These are phyloP conservation scores for Setomelanomma holmii DNA, from an alignment of 2,329 filamentous ascomycete species.

Conservation along the genomic window DNA sequence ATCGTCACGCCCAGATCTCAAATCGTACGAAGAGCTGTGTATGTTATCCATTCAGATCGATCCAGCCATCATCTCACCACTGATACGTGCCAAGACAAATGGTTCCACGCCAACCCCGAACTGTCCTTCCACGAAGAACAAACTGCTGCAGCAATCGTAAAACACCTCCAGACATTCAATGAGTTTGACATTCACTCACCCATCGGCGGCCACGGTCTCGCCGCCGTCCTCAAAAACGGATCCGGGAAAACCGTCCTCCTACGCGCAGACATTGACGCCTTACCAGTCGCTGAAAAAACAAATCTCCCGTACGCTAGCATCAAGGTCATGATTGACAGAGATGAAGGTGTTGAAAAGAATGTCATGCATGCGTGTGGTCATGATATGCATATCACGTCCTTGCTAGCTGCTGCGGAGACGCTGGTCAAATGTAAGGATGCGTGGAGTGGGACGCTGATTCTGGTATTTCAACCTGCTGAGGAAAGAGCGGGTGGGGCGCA, in stretches of 20 bases:
- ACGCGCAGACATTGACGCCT: constrained; percentile 68
- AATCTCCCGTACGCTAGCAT: constrained; percentile 63
- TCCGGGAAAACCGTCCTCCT: constrained; percentile 63
- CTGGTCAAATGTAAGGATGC: constrained; percentile 53
- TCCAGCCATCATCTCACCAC: neutral
- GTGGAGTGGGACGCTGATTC: constrained; percentile 70
- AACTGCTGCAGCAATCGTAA: constrained; percentile 40
- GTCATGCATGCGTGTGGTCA: constrained; percentile 74
- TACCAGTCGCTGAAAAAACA: constrained; percentile 65
- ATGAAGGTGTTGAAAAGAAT: constrained; percentile 59
- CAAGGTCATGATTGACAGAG: constrained; percentile 46
- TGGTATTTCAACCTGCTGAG: constrained; percentile 73
- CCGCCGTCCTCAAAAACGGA: constrained; percentile 64
- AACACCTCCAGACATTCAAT: constrained; percentile 34
- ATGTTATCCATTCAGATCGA: constrained; percentile 2
- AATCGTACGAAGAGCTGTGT: constrained; percentile 45
- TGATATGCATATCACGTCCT: constrained; percentile 66
- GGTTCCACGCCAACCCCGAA: constrained; percentile 45
- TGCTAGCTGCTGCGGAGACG: constrained; percentile 63
- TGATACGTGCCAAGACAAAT: constrained; percentile 33
- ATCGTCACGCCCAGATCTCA: constrained; percentile 31
- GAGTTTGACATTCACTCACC: constrained; percentile 55
- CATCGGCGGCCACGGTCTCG: constrained; percentile 67
- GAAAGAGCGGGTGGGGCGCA: constrained; percentile 69
- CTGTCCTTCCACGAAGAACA: constrained; percentile 45